Evolutionary conservation across 1,284 basidiomycete species (phyloP), one percentile per base, ranked within the genome.

Genomic region (Leccinum fallax): DNA sequence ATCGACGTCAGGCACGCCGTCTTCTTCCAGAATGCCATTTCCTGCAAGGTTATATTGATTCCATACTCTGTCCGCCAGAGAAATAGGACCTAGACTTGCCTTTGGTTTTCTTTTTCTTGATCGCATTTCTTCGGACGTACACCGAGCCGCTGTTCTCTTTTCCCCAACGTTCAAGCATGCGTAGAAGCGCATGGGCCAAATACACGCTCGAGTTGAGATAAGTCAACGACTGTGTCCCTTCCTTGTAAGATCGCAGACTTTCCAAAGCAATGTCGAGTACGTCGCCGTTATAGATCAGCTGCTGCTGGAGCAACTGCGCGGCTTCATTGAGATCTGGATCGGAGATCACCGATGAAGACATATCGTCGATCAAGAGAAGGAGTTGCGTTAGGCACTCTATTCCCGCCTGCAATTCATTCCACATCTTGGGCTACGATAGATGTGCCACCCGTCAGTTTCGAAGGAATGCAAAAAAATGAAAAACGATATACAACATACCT

Each of bases 361-460:
- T 85, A 59, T 70, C 68, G 69, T 97, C 94, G 69, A 97, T 89
- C 63, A 95, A 83, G 40, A 92, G 83, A 34, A 98, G 83, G 54
- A 97, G 81, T 68, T 97, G 94, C 6, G 93, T 94, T 64, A 97
- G 86, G 76, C 94, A 96, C 69, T 96, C 92, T 67, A 97, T 87
- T 52, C 93, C 93, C n/a, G 94, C 93, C 75, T 97, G 93, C 34
- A 98, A 81, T 71, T 97, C 95, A n/a, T 87, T 92, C 94, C 93
- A 96, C 60, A 87, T 80, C 69, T 93, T 93, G 34, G 95, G 94
- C 91, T 95, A 68, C 8, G 59, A 48, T 28, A 55, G 32, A 59
- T 30, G 64, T 55, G 61, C 55, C 64, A 60, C 57, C 30, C 49
- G 62, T 64, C 56, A 65, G 63, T 62, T 62, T 51, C 26, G 19